Conservation (phyloP, 129 eudicot species). For the Arctium lappa region DNA sequence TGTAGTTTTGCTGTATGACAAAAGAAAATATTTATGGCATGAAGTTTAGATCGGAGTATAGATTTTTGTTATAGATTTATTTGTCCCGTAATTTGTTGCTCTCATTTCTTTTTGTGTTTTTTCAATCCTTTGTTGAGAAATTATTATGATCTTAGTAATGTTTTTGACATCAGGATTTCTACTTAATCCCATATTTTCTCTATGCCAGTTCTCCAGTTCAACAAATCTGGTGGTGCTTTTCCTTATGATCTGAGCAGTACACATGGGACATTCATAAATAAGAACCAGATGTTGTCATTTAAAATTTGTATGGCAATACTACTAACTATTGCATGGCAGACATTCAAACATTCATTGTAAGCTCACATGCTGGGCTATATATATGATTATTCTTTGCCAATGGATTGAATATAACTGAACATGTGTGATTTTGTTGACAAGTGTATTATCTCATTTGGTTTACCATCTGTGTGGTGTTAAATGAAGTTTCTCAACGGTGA, state of each 20-base stretch:
- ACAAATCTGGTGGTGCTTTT: constrained; percentile 70
- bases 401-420: too few relatives aligned
- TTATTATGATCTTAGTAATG: background rate
- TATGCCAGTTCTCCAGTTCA: constrained; percentile 84
- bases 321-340: background rate
- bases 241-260: constrained; percentile 93
- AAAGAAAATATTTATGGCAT: background rate
- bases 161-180: constrained; percentile 8
- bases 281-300: constrained; percentile 61
- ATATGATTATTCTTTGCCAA: too few relatives aligned
- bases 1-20: background rate
- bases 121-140: background rate
- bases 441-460: too few relatives aligned
- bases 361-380: too few relatives aligned
- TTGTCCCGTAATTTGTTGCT: background rate
- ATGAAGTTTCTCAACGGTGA: too few relatives aligned
- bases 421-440: too few relatives aligned
- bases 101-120: background rate
- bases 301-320: background rate
- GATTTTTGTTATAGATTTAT: background rate
- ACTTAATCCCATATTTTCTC: constrained; percentile 9
- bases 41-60: background rate
- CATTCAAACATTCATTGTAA: background rate
- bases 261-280: constrained; percentile 87
- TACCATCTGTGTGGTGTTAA: too few relatives aligned